Conservation (phyloP, 495 filamentous ascomycete genomes). For the Podospora bellae-mahoneyi region DNA sequence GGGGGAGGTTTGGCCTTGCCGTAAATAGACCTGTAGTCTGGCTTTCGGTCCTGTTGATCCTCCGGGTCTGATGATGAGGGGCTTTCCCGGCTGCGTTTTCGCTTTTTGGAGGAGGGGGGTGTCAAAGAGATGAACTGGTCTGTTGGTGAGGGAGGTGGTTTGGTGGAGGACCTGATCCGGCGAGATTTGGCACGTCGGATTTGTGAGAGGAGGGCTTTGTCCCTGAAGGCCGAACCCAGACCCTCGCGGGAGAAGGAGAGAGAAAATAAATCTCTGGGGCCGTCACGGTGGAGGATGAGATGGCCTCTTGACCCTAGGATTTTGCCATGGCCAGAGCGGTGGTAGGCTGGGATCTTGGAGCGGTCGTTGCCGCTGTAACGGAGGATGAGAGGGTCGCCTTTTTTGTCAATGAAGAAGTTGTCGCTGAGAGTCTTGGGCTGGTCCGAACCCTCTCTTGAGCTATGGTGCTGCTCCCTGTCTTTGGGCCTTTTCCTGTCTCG, state of each 20-base stretch:
- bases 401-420: slow-evolving; percentile 40
- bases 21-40: slow-evolving; percentile 68
- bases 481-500: background rate
- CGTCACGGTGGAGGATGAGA: slow-evolving; percentile 37
- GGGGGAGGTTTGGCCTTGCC: slow-evolving; percentile 52
- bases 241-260: slow-evolving; percentile 27
- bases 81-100: slow-evolving; percentile 33
- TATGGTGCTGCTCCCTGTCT: slow-evolving; percentile 4
- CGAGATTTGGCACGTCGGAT: slow-evolving; percentile 26
- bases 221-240: slow-evolving; percentile 36
- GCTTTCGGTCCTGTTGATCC: slow-evolving; percentile 31
- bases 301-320: slow-evolving; percentile 39
- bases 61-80: slow-evolving; percentile 36
- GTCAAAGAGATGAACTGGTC: slow-evolving; percentile 41
- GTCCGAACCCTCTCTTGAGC: background rate
- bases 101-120: slow-evolving; percentile 39
- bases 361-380: slow-evolving; percentile 44
- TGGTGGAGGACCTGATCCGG: slow-evolving; percentile 25
- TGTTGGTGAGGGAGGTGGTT: slow-evolving; percentile 6
- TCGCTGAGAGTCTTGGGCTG: slow-evolving; percentile 12
- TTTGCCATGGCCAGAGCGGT: slow-evolving; percentile 38
- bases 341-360: slow-evolving; percentile 40
- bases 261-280: slow-evolving; percentile 38
- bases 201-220: slow-evolving; percentile 37
- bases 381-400: slow-evolving; percentile 44